Conservation (phyloP, 257 asterid genomes). For the Solanum corneliomulleri region DNA sequence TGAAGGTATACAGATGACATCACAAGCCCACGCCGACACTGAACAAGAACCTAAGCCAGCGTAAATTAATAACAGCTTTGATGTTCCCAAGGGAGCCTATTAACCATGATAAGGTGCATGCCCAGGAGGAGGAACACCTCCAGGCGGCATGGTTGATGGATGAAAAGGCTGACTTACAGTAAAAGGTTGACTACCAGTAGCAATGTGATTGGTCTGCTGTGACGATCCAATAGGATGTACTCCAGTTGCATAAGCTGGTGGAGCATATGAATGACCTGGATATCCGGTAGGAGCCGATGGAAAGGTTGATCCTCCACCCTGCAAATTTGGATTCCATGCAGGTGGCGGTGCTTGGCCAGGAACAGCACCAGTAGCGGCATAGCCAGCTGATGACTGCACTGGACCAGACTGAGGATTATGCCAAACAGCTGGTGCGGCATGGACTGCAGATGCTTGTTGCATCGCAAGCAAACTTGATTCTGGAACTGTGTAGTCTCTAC, state of each 20-base stretch:
- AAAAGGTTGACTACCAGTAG: slow-evolving; percentile 11
- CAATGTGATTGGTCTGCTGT: background rate
- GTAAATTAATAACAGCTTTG: background rate
- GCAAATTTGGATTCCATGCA: slow-evolving; percentile 32
- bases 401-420: slow-evolving; percentile 28
- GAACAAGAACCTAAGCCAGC: background rate
- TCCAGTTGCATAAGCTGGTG: slow-evolving; percentile 21
- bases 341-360: slow-evolving; percentile 26
- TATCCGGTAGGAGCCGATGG: slow-evolving; percentile 21
- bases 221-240: slow-evolving; percentile 10
- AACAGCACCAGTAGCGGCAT: slow-evolving; percentile 11
- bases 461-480: slow-evolving; percentile 22
- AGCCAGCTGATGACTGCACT: slow-evolving; percentile 22
- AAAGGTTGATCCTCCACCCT: slow-evolving; percentile 21
- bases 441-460: slow-evolving; percentile 36
- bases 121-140: slow-evolving; percentile 23
- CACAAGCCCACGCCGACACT: background rate
- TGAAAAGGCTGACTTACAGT: slow-evolving; percentile 25
- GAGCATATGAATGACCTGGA: slow-evolving; percentile 33
- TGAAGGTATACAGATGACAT: background rate
- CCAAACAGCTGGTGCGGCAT: slow-evolving; percentile 24
- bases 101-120: slow-evolving; percentile 29
- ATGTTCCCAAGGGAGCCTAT: background rate
- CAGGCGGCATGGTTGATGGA: slow-evolving; percentile 21
- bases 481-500: slow-evolving; percentile 70